These are phyloP conservation scores for Trichophyton rubrum DNA, from an alignment of 2,329 filamentous ascomycete species.

Conservation along the genomic window DNA sequence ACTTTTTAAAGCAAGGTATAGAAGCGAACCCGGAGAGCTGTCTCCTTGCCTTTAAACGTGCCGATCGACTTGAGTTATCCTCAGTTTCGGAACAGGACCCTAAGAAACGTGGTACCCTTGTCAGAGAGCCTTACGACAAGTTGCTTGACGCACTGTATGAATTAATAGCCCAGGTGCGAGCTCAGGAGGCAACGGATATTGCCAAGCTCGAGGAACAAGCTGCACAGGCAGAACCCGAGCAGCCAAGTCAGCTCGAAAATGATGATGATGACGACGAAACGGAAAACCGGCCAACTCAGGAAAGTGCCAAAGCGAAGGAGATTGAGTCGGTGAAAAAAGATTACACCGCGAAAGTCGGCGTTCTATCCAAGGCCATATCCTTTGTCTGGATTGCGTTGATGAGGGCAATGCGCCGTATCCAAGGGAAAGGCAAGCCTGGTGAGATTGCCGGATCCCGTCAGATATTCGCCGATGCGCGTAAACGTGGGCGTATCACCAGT, in stretches of 20 bases:
- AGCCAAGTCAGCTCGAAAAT: slow-evolving; percentile 19
- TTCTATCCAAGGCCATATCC: slow-evolving; percentile 74
- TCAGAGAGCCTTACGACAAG: slow-evolving; percentile 72
- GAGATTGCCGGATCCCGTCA: slow-evolving; percentile 63
- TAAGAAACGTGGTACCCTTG: slow-evolving; percentile 53
- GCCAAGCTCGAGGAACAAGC: slow-evolving; percentile 44
- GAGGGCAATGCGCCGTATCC: slow-evolving; percentile 83
- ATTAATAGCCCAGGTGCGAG: slow-evolving; percentile 58
- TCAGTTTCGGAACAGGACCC: slow-evolving; percentile 61
- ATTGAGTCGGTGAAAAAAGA: slow-evolving; percentile 50
- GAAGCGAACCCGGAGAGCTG: slow-evolving; percentile 88
- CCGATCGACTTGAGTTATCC: slow-evolving; percentile 71
- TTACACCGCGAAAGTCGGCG: slow-evolving; percentile 58
- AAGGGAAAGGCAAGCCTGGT: slow-evolving; percentile 66
- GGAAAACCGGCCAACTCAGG: slow-evolving; percentile 37
- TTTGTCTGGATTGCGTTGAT: slow-evolving; percentile 93
- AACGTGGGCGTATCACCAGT: slow-evolving; percentile 75
- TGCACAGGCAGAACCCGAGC: slow-evolving; percentile 29
- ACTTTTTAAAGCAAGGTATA: slow-evolving; percentile 71
- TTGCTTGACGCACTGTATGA: slow-evolving; percentile 80
- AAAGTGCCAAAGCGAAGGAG: slow-evolving; percentile 42
- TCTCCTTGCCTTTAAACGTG: slow-evolving; percentile 75
- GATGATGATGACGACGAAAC: slow-evolving; percentile 39
- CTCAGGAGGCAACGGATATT: slow-evolving; percentile 52
- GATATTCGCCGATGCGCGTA: slow-evolving; percentile 79